Evolutionary conservation across 2,329 filamentous ascomycete genomes (phyloP).

Genomic region (Beauveria australis): DNA sequence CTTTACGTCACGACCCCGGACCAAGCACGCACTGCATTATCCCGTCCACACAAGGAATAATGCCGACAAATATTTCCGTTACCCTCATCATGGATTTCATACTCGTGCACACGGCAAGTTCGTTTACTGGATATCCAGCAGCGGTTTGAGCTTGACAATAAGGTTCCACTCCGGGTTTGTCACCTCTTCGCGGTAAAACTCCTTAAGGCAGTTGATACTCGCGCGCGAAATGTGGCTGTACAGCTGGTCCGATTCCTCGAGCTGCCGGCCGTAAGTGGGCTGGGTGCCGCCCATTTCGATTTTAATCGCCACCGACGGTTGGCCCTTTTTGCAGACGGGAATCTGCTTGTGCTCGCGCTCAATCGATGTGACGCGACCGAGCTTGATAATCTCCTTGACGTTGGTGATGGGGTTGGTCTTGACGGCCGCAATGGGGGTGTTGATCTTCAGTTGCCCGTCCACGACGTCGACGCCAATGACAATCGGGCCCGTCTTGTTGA

Average conservation of each 20-base stretch:
- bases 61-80: neutral
- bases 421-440: slow-evolving; percentile 83
- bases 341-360: slow-evolving; percentile 97
- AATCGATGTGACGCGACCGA: slow-evolving; percentile 95
- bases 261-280: slow-evolving; percentile 86
- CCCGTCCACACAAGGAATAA: neutral
- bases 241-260: slow-evolving; percentile 82
- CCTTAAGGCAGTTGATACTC: slow-evolving; percentile 92
- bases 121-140: slow-evolving; percentile 75
- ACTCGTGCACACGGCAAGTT: neutral
- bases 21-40: neutral
- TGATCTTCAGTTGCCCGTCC: slow-evolving; percentile 79
- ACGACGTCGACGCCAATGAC: slow-evolving; percentile 90
- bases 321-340: slow-evolving; percentile 84
- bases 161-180: slow-evolving; percentile 89
- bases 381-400: slow-evolving; percentile 70
- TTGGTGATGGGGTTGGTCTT: slow-evolving; percentile 73
- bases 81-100: neutral
- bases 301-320: slow-evolving; percentile 96
- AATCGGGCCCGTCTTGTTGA: slow-evolving; percentile 97
- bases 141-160: slow-evolving; percentile 88
- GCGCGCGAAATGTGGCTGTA: slow-evolving; percentile 82
- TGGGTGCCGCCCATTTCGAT: slow-evolving; percentile 90
- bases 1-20: neutral
- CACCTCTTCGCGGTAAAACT: slow-evolving; percentile 85